Base-by-base conservation (phyloP, 2,329 filamentous ascomycete species). In the Xylariaceae sp. region DNA sequence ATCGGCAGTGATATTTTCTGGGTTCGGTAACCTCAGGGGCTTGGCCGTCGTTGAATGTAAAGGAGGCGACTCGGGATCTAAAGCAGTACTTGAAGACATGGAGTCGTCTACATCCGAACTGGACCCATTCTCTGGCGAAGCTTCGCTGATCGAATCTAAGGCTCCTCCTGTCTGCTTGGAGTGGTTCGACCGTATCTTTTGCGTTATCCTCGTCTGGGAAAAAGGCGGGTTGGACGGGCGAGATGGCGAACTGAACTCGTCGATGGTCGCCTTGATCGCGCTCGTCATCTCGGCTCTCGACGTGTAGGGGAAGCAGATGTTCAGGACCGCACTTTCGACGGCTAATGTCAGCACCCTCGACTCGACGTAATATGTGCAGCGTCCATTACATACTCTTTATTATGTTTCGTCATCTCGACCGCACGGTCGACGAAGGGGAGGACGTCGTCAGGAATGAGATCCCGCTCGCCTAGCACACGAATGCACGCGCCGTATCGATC, bases 281-380 rank as follows among this genome's bases (percentile, higher is more conserved):
- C 85, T 81, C 0, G 90, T 94, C 50, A 98, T 97, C 60, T 98
- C 92, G 56, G 95, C 88, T 48, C 92, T 78, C 4, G 89, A 94
- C 0, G 92, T 97, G 59, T 98, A 98, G 0, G 92, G 92, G 56
- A 97, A 97, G 69, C 92, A 98, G 47, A 98, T 88, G 59, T 98
- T 98, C 36, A 98, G 70, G 19, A 76, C 65, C 17, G 71, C 67
- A 39, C 75, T 78, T 27, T 3, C 19, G 18, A 12, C n/a, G 13
- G 37, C 47, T 32, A 47, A 41, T 13, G 34, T 18, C 11, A 3
- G 5, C 21, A 24, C 11, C 6, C 11, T 24, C n/a, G n/a, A n/a
- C n/a, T n/a, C n/a, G n/a, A 24, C 21, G 11, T 7, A 11, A 11
- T 24, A 11, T 7, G 11, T 24, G 21, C 11, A 7, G 21, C n/a